Base-by-base conservation (phyloP, 2,329 filamentous ascomycete genomes). In the Boeremia exigua region DNA sequence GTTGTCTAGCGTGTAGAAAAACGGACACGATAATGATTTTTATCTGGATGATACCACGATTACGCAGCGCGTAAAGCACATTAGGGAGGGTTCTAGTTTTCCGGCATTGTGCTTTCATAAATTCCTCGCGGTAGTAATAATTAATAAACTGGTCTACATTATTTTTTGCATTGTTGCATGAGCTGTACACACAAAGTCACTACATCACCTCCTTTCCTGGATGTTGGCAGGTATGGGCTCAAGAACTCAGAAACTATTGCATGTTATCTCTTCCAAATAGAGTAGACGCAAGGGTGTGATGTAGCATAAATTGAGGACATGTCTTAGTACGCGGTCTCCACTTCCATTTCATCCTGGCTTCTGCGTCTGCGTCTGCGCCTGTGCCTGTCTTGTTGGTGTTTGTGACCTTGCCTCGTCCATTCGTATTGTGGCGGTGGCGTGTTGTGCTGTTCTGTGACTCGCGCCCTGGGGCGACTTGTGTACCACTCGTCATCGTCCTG, bases 31-130 rank as follows among this genome's bases (percentile, higher is more conserved):
- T 65, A 48, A 70, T 49, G 61, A 65, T 30, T 63, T 55, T 61
- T 56, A 61, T 65, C 59, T 61, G 59, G 66, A 71, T 72, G 69
- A 73, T 73, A 73, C 69, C 70, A 73, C 65, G 57, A 60, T 58
- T 62, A 60, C 62, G 60, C 55, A 47, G 44, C 34, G 47, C 53
- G 42, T 37, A 39, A 33, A 45, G 54, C 42, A 53, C 46, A 48
- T 42, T 27, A 42, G 58, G 49, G 56, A 11, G 45, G 51, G 43
- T 39, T 49, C 39, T 48, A 36, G 17, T 15, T 50, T 42, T 11
- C 15, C 19, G 38, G 19, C 45, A 33, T 36, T 25, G 12, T 43
- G 53, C 42, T 27, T 39, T 33, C 12, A 14, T 6, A 48, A 56
- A 56, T 42, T 56, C 36, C 38, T 48, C 27, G 47, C 28, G 45